Evolutionary conservation across 2,329 filamentous ascomycete genomes (phyloP).

Genomic region (Fusarium begoniae): DNA sequence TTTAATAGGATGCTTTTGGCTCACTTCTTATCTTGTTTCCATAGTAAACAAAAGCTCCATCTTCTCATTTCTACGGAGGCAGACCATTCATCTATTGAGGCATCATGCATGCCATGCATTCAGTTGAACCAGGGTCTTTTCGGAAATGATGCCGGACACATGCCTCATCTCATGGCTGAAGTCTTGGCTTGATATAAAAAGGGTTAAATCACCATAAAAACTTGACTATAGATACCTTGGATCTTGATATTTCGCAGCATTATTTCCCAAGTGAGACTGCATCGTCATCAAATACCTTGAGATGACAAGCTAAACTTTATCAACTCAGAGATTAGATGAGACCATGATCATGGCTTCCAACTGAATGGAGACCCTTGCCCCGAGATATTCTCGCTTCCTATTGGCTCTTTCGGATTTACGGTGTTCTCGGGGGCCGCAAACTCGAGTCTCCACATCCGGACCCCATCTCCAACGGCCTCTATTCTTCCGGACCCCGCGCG

Average conservation of each 20-base stretch:
- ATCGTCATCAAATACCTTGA: neutral
- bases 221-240: neutral
- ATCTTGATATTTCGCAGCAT: neutral
- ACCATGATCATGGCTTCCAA: neutral
- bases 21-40: neutral
- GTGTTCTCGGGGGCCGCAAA: conserved; percentile 25
- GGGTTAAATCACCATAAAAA: neutral
- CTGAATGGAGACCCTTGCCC: neutral
- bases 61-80: neutral
- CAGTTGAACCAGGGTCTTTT: conserved; percentile 10
- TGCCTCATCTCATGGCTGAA: conserved; percentile 4
- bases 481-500: conserved; percentile 36
- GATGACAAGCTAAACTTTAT: neutral
- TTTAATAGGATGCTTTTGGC: neutral
- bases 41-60: neutral
- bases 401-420: conserved; percentile 31
- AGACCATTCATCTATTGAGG: neutral
- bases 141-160: conserved; percentile 8
- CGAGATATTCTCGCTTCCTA: neutral
- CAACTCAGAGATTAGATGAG: conserved; percentile 1
- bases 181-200: conserved; percentile 3
- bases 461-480: neutral
- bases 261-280: neutral
- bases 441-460: neutral
- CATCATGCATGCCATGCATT: neutral